A percentile compares a stretch with the other conserved stretches of the same genome.
Evolutionary conservation across 805 yeast species (phyloP).

Genomic region (Ogataea nitratoaversa): DNA sequence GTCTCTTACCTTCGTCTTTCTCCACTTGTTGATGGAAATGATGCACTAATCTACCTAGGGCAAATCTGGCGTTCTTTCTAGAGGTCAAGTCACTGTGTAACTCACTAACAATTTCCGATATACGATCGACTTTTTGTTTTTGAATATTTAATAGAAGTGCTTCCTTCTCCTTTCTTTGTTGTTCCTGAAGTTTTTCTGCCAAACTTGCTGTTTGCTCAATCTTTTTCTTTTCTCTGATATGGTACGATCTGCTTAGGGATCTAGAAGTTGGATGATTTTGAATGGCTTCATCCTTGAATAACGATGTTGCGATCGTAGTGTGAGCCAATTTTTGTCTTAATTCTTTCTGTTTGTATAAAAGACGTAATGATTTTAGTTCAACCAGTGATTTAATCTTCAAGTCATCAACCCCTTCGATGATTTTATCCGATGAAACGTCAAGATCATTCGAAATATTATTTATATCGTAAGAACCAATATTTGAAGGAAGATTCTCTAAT

Average conservation of each 20-base stretch:
- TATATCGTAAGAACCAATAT: constrained; percentile 56
- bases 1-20: constrained; percentile 69
- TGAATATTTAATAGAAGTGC: constrained; percentile 49
- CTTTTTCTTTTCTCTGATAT: constrained; percentile 63
- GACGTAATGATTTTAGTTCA: constrained; percentile 64
- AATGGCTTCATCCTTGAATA: constrained; percentile 48
- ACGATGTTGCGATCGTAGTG: constrained; percentile 35
- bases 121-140: constrained; percentile 39
- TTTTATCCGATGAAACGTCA: constrained; percentile 37
- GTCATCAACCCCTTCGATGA: constrained; percentile 46
- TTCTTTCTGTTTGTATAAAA: constrained; percentile 67
- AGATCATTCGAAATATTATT: constrained; percentile 29
- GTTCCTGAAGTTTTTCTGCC: constrained; percentile 72
- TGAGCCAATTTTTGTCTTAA: constrained; percentile 57
- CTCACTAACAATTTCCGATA: constrained; percentile 32
- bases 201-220: constrained; percentile 71
- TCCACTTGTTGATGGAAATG: constrained; percentile 56
- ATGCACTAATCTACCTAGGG: constrained; percentile 34
- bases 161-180: constrained; percentile 58
- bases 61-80: constrained; percentile 27
- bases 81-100: constrained; percentile 27
- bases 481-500: constrained; percentile 64
- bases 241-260: constrained; percentile 66
- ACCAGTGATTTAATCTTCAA: constrained; percentile 62
- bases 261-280: constrained; percentile 51